A percentile compares a stretch with the other conserved stretches of the same genome.
These are phyloP conservation scores for Epicoccum sorghinum DNA, from an alignment of 2,329 filamentous ascomycete species.

Conservation along the genomic window DNA sequence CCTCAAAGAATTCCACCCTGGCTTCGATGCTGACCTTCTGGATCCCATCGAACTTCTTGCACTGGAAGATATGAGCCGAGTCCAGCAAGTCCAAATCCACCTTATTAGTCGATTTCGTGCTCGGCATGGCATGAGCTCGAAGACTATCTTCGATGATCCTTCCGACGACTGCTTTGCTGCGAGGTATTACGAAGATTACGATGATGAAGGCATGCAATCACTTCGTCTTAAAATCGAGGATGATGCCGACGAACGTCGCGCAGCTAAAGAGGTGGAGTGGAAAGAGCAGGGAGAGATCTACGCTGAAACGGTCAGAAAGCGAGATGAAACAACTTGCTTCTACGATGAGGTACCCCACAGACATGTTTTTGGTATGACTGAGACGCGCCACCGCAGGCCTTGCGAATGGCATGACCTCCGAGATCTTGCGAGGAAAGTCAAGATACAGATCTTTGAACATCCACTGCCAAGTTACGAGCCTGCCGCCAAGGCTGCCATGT, in stretches of 20 bases:
- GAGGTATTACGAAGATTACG: constrained; percentile 51
- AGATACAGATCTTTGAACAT: constrained; percentile 58
- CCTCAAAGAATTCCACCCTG: constrained; percentile 58
- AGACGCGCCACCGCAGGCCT: constrained; percentile 5
- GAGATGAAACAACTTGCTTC: constrained; percentile 40
- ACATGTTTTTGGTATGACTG: not conserved
- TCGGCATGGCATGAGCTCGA: constrained; percentile 16
- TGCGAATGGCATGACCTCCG: constrained; percentile 46
- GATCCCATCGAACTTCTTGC: constrained; percentile 61
- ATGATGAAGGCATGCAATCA: constrained; percentile 25
- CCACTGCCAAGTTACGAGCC: constrained; percentile 52
- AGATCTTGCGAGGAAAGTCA: constrained; percentile 47
- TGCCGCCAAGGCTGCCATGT: constrained; percentile 54
- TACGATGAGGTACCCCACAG: constrained; percentile 37
- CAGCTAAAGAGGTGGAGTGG: constrained; percentile 51
- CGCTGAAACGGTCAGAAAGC: constrained; percentile 18
- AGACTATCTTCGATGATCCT: constrained; percentile 58
- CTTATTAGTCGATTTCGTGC: constrained; percentile 48
- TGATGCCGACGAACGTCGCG: constrained; percentile 33
- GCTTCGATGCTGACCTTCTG: constrained; percentile 57
- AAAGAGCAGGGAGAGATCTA: constrained; percentile 28
- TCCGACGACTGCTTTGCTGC: constrained; percentile 54
- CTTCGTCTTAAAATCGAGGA: constrained; percentile 47
- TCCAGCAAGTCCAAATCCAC: constrained; percentile 59
- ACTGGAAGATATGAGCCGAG: constrained; percentile 56